Evolutionary conservation across 2,329 filamentous ascomycete genomes (phyloP), one percentile per base, ranked within the genome.

Genomic region (Boeremia exigua): DNA sequence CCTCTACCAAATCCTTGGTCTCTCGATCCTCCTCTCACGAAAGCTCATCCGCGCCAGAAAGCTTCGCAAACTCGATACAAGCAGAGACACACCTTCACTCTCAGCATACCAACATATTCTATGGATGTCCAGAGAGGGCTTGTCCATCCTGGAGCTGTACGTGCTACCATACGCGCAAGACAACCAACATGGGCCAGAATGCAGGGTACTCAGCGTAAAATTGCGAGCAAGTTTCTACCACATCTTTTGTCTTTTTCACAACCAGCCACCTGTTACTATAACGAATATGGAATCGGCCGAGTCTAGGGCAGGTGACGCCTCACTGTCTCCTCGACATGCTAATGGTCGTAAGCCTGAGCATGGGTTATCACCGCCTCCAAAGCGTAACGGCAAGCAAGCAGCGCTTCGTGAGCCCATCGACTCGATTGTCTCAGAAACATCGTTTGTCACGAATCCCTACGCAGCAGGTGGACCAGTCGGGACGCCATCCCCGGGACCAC

Each of bases 171-270:
- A 79, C 55, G 79, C 78, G 43, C 37, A 91, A 89, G 84, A 90
- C 91, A 52, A 87, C 83, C 64, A 88, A 86, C 68, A 91, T 87
- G 77, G 86, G 82, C 69, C 77, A 14, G 93, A 96, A 74, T 86
- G 96, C 54, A 93, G 92, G 70, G 93, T 98, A 39, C 83, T 99
- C 60, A 88, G 91, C 17, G 91, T 92, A 73, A 99, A 98, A 77
- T 83, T 99, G 12, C 88, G 92, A 57, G 95, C 95, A 14, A 96
- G 92, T 17, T 96, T 98, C 73, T 95, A 96, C 68, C 94, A 99
- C 78, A 92, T 99, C 63, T 96, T 96, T 74, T 95, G 96, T 49
- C 84, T 98, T 11, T 98, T 97, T 72, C 92, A 97, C 79, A 97
- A 97, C 76, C 87, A 91, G 48, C 94, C 94, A 0, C 83, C 89